These are phyloP conservation scores for Geotrichum phurueaensis DNA, from an alignment of 1,139 yeast genomes.

Conservation along the genomic window DNA sequence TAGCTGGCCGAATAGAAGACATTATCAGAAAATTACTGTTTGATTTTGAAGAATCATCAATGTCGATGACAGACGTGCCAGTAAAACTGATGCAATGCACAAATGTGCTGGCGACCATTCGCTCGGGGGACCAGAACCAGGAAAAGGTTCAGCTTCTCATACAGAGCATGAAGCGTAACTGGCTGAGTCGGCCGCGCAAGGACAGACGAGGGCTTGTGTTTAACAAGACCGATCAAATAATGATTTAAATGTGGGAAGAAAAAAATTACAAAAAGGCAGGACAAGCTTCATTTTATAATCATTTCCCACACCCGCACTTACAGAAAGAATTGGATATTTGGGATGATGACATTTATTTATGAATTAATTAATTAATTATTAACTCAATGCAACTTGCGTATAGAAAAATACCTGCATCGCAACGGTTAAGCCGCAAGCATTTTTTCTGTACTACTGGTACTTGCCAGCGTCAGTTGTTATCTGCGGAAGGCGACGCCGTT, in stretches of 20 bases:
- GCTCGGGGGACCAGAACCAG: constrained; percentile 49
- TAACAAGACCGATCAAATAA: neutral
- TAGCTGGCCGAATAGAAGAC: constrained; percentile 41
- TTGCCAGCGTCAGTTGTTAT: too few relatives aligned
- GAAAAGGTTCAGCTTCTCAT: constrained; percentile 44
- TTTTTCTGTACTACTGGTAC: too few relatives aligned
- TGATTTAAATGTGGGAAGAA: neutral
- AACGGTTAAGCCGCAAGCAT: too few relatives aligned
- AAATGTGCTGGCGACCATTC: constrained; percentile 48
- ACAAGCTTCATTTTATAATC: neutral
- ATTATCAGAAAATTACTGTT: constrained; percentile 11
- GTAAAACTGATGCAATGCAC: constrained; percentile 50
- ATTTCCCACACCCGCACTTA: neutral
- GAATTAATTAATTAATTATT: too few relatives aligned
- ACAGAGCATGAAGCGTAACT: constrained; percentile 24
- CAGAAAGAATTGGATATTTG: neutral
- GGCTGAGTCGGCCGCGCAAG: constrained; percentile 17
- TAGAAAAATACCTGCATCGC: too few relatives aligned
- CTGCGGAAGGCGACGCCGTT: too few relatives aligned
- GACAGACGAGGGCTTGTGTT: neutral
- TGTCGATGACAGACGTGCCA: constrained; percentile 31
- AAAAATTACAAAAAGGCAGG: neutral
- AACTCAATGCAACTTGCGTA: too few relatives aligned
- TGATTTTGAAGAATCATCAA: constrained; percentile 21
- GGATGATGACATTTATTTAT: neutral